phyloP scores from a whole-genome alignment of 1,139 yeast species.

The Saccharomyces uvarum region DNA sequence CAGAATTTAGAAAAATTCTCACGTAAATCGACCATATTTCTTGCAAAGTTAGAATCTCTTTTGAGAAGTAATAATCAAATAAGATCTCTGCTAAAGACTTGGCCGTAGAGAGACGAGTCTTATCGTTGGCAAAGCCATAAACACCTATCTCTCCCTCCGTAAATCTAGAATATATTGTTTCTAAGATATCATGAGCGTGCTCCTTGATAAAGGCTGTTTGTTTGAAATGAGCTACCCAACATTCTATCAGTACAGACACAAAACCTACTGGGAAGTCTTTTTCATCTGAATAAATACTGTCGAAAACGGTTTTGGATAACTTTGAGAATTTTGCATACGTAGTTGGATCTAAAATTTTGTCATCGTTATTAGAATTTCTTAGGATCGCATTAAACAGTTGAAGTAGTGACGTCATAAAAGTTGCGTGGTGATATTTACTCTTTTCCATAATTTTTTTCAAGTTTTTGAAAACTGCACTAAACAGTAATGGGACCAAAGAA shows the following conservation, averaged over 20 bases:
- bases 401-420: constrained; percentile 21
- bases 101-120: constrained; percentile 29
- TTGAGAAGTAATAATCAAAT: constrained; percentile 16
- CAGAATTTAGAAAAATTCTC: constrained; percentile 25
- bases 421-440: constrained; percentile 25
- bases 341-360: constrained; percentile 12
- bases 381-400: constrained; percentile 22
- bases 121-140: constrained; percentile 27
- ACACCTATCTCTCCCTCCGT: constrained; percentile 22
- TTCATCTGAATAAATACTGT: constrained; percentile 16
- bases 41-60: constrained; percentile 14
- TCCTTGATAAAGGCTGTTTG: constrained; percentile 21
- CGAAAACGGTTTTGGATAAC: constrained; percentile 20
- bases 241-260: constrained; percentile 20
- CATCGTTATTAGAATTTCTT: constrained; percentile 12
- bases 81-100: constrained; percentile 32
- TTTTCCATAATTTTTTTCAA: constrained; percentile 30
- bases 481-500: constrained; percentile 30
- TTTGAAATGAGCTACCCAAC: constrained; percentile 19
- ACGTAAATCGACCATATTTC: constrained; percentile 27
- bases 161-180: constrained; percentile 17
- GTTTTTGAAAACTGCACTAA: constrained; percentile 28
- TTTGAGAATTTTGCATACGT: constrained; percentile 22
- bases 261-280: constrained; percentile 24
- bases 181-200: constrained; percentile 13